A percentile compares a stretch with the other conserved stretches of the same genome.
Evolutionary conservation across 1,284 basidiomycete species (phyloP).

Genomic region (Austroboletus niveus): DNA sequence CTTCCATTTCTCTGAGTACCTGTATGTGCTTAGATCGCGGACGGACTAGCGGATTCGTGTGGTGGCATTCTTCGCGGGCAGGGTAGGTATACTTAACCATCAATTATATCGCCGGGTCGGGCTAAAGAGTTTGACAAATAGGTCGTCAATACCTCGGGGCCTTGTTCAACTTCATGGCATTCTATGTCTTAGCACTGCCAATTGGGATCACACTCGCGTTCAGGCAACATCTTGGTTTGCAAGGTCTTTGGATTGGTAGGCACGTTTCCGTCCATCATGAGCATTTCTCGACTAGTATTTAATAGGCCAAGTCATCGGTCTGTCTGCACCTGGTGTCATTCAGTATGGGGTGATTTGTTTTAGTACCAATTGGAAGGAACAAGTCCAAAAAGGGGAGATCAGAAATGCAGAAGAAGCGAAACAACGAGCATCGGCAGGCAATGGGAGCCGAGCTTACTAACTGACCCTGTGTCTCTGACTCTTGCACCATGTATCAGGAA

Average conservation of each 20-base stretch:
- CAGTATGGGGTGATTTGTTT: constrained; percentile 67
- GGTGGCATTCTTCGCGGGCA: constrained; percentile 70
- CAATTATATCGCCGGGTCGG: background rate
- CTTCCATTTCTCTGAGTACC: background rate
- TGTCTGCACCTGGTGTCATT: constrained; percentile 69
- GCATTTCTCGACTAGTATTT: background rate
- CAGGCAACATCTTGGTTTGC: constrained; percentile 48
- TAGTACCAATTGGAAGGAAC: constrained; percentile 63
- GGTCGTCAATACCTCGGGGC: constrained; percentile 76
- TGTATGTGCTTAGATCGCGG: constrained; percentile 46
- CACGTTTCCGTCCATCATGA: background rate
- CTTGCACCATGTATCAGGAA: too few species aligned
- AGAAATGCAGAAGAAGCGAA: constrained; percentile 54
- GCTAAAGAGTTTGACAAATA: constrained; percentile 22
- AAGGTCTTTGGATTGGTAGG: constrained; percentile 69
- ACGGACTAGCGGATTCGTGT: constrained; percentile 71
- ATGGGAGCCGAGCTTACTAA: constrained; percentile 11
- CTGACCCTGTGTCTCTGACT: constrained; percentile 6
- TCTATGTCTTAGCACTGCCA: constrained; percentile 72
- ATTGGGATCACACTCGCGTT: constrained; percentile 72
- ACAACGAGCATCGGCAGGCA: constrained; percentile 23
- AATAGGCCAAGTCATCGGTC: constrained; percentile 66
- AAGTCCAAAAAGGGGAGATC: constrained; percentile 51
- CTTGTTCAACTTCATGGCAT: constrained; percentile 71
- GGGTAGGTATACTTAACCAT: constrained; percentile 37